These are phyloP conservation scores for Chromera velia DNA, from an alignment of 73 alveolate genomes.

Conservation along the genomic window DNA sequence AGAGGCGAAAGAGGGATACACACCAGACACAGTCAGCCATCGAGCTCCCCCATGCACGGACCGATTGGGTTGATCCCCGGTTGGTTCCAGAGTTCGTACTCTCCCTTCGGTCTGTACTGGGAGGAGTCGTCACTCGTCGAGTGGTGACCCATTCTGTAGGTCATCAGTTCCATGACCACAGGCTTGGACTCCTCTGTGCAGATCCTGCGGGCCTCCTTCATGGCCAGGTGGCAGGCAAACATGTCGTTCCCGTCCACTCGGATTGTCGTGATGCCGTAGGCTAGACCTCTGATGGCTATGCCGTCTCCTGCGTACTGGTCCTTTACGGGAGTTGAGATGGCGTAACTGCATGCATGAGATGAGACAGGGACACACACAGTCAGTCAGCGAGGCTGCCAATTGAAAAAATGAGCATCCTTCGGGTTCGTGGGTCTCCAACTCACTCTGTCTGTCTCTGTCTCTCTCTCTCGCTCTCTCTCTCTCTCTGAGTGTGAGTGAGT, in stretches of 20 bases:
- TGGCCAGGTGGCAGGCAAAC: slow-evolving; percentile 71
- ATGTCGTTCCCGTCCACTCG: slow-evolving; percentile 52
- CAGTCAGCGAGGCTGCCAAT: not conserved
- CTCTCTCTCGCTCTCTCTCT: no score
- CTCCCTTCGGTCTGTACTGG: slow-evolving; percentile 13
- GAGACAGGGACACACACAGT: not conserved
- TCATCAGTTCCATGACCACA: slow-evolving; percentile 69
- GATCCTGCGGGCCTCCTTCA: slow-evolving; percentile 62
- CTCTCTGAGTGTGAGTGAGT: no score
- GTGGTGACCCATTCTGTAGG: slow-evolving; percentile 81
- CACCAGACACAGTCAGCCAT: no score
- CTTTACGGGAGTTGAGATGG: slow-evolving; percentile 60
- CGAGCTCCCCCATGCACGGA: not conserved
- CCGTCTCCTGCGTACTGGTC: slow-evolving; percentile 85
- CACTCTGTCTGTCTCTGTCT: no score
- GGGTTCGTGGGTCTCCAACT: no score
- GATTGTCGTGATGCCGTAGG: slow-evolving; percentile 69
- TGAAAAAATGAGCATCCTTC: no score
- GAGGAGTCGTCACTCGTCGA: slow-evolving; percentile 67
- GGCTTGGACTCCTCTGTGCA: slow-evolving; percentile 61
- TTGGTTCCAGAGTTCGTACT: not conserved
- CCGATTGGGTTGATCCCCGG: not conserved
- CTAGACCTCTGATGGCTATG: slow-evolving; percentile 74
- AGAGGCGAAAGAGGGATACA: no score
- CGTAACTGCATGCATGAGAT: no score